A percentile compares a stretch with the other conserved stretches of the same genome.
Conservation (phyloP, 176 grass and related monocot genomes). For the Poa annua region DNA sequence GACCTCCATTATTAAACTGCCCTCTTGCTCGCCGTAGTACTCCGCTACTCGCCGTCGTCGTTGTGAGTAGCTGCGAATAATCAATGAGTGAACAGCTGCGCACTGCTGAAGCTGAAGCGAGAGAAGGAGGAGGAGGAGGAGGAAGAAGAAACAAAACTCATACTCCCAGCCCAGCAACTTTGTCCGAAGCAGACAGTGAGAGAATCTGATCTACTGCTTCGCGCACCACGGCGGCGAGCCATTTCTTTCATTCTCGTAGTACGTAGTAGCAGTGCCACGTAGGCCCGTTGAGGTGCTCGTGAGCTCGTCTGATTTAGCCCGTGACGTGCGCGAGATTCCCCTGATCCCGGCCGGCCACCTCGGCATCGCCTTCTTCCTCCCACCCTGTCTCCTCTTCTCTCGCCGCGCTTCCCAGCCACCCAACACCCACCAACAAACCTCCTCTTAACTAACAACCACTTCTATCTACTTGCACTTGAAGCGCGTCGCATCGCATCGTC, state of each 20-base stretch:
- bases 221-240: not conserved
- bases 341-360: not conserved
- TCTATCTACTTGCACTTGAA: not conserved
- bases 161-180: not conserved
- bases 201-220: not conserved
- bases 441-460: not conserved
- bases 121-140: not conserved
- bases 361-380: not conserved
- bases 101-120: not conserved
- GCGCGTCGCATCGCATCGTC: not conserved
- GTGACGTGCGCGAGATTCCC: constrained; percentile 41
- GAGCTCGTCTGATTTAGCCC: constrained; percentile 6
- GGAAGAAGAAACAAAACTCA: not conserved
- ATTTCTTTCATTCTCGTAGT: not conserved
- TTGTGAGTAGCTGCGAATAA: constrained; percentile 1
- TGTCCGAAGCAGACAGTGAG: not conserved
- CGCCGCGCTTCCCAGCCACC: not conserved
- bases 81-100: not conserved
- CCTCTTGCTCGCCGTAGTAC: not conserved
- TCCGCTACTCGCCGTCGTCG: not conserved
- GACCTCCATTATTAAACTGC: constrained; percentile 27
- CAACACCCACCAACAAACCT: not conserved
- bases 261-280: not conserved
- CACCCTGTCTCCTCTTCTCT: not conserved
- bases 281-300: not conserved